Conservation (phyloP, 2,329 filamentous ascomycete genomes). For the Monilinia fructigena region DNA sequence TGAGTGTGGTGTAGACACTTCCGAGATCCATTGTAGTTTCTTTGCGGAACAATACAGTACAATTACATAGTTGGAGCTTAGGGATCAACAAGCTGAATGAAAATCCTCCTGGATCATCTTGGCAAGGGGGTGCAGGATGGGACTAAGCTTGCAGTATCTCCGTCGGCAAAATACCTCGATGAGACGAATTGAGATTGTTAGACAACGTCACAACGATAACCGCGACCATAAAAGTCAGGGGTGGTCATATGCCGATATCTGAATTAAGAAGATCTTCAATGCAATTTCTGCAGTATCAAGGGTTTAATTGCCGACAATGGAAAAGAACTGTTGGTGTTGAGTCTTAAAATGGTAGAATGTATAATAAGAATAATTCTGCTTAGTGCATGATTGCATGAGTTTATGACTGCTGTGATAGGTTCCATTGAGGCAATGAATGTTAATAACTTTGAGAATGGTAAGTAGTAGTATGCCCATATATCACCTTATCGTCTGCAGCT, state of each 20-base stretch:
- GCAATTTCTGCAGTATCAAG: conserved; percentile 17
- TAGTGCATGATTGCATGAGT: conserved; percentile 10
- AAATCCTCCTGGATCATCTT: conserved; percentile 17
- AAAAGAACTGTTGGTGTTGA: conserved; percentile 10
- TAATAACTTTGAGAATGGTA: neutral
- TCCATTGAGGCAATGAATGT: conserved; percentile 8
- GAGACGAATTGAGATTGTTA: conserved; percentile 13
- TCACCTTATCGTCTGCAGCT: neutral
- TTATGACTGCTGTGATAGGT: conserved; percentile 14
- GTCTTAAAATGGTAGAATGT: conserved; percentile 7
- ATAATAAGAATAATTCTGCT: conserved; percentile 14
- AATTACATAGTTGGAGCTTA: neutral
- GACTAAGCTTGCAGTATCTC: conserved; percentile 20
- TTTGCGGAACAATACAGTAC: neutral
- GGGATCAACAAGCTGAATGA: conserved; percentile 1
- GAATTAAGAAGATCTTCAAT: conserved; percentile 23
- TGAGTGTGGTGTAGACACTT: conserved; percentile 1
- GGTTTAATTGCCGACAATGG: conserved; percentile 15
- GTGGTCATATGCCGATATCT: conserved; percentile 16
- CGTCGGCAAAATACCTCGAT: conserved; percentile 19
- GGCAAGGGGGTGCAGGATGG: neutral
- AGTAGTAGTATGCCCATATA: neutral
- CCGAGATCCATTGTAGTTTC: neutral
- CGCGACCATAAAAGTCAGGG: conserved; percentile 6
- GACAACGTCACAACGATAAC: conserved; percentile 18